Conservation (phyloP, 768 basidiomycete species). For the Tephrocybe sp. region DNA sequence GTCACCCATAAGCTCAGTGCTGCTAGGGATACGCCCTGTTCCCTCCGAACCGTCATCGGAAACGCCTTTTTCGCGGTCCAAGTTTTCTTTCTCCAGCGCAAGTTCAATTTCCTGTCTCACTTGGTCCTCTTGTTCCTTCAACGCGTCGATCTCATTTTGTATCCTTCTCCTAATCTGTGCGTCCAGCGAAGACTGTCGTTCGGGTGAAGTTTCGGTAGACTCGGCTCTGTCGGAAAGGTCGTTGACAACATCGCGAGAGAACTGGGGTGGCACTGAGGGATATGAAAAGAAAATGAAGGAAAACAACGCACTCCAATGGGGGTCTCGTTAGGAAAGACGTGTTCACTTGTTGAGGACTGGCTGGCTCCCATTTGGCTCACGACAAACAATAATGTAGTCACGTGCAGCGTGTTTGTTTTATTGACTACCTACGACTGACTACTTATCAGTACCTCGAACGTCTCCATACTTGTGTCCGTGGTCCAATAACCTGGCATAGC, state of each 20-base stretch:
- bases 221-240: constrained; percentile 68
- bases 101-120: constrained; percentile 73
- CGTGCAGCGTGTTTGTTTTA: not conserved
- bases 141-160: constrained; percentile 59
- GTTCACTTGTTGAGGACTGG: constrained; percentile 58
- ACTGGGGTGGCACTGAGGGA: constrained; percentile 40
- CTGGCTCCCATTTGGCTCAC: constrained; percentile 56
- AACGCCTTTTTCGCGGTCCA: constrained; percentile 69
- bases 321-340: constrained; percentile 55
- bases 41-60: constrained; percentile 40
- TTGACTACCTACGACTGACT: not conserved
- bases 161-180: constrained; percentile 72
- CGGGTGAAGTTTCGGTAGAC: constrained; percentile 57
- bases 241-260: constrained; percentile 82
- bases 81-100: constrained; percentile 85
- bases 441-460: constrained; percentile 27
- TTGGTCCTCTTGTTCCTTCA: constrained; percentile 68
- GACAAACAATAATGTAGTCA: not conserved
- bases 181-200: constrained; percentile 75
- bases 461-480: constrained; percentile 31
- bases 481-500: constrained; percentile 31
- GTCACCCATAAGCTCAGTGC: constrained; percentile 66
- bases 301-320: constrained; percentile 47
- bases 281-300: not conserved
- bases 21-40: constrained; percentile 52